Percentiles rank a stretch among this genome's conserved stretches.
Evolutionary conservation across 148 eudicot species (phyloP).

Genomic region (Amaranthus hypochondriacus): DNA sequence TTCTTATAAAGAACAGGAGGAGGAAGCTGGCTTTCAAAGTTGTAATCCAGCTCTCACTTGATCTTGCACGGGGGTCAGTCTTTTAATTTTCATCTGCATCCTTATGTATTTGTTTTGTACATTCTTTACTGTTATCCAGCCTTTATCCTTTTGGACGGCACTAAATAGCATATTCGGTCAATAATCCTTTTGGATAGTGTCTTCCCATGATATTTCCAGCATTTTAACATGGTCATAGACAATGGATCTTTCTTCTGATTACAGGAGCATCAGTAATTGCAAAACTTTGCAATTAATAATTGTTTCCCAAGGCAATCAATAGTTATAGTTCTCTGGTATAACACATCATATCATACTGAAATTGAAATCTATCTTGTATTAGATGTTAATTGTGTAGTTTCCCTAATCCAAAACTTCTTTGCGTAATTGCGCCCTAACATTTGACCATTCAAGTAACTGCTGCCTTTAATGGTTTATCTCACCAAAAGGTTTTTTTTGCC

Average conservation of each 20-base stretch:
- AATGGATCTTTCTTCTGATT: not conserved
- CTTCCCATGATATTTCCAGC: not conserved
- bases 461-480: not conserved
- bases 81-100: slow-evolving; percentile 10
- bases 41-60: slow-evolving; percentile 75
- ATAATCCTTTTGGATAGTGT: not conserved
- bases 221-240: not conserved
- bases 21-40: slow-evolving; percentile 83
- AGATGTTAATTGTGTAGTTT: not conserved
- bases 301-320: not conserved
- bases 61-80: slow-evolving; percentile 80
- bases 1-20: slow-evolving; percentile 72
- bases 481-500: not conserved
- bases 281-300: not conserved
- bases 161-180: not conserved
- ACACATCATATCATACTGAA: no score
- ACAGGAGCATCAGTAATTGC: not conserved
- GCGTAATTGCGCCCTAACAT: not conserved
- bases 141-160: not conserved
- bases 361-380: not conserved
- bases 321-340: not conserved
- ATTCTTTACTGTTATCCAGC: not conserved
- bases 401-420: not conserved
- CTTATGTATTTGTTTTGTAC: not conserved
- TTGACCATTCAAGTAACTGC: not conserved